A percentile compares a stretch with the other conserved stretches of the same genome.
phyloP scores from a whole-genome alignment of 2,329 filamentous ascomycete genomes.

The Fusarium oxysporum region DNA sequence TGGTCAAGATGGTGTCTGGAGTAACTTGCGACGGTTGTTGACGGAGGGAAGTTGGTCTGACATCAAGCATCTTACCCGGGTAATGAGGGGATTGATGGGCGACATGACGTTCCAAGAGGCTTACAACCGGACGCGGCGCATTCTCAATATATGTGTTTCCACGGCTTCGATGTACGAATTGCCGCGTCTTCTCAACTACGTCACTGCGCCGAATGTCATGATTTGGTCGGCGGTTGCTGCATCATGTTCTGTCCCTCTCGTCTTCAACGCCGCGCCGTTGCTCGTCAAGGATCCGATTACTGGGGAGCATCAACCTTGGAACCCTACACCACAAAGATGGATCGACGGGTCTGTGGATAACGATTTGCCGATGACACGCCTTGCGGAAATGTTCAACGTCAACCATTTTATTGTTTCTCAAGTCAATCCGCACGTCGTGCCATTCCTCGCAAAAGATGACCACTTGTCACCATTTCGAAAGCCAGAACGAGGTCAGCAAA shows the following conservation, averaged over 20 bases:
- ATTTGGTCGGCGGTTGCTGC: conserved; percentile 98
- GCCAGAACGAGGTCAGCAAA: conserved; percentile 44
- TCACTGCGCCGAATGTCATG: conserved; percentile 92
- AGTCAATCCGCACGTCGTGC: conserved; percentile 93
- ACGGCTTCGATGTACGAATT: conserved; percentile 88
- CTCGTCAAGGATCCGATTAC: conserved; percentile 88
- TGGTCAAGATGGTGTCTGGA: conserved; percentile 70
- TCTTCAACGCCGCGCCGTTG: conserved; percentile 83
- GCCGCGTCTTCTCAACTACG: conserved; percentile 88
- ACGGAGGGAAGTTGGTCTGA: conserved; percentile 89
- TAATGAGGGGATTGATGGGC: conserved; percentile 84
- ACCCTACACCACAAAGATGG: conserved; percentile 84
- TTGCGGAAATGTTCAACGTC: conserved; percentile 97
- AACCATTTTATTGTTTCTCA: conserved; percentile 99
- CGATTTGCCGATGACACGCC: conserved; percentile 88
- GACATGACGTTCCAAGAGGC: conserved; percentile 96
- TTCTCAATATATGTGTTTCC: conserved; percentile 94
- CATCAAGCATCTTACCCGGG: conserved; percentile 81
- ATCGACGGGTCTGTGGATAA: conserved; percentile 97
- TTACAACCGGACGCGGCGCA: conserved; percentile 91
- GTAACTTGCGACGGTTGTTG: conserved; percentile 77
- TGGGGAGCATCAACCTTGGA: conserved; percentile 83
- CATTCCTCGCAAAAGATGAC: conserved; percentile 83
- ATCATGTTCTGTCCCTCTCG: conserved; percentile 89
- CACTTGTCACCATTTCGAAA: conserved; percentile 56